Base-by-base conservation (phyloP, 306 rosid genomes). In the Malus fusca region DNA sequence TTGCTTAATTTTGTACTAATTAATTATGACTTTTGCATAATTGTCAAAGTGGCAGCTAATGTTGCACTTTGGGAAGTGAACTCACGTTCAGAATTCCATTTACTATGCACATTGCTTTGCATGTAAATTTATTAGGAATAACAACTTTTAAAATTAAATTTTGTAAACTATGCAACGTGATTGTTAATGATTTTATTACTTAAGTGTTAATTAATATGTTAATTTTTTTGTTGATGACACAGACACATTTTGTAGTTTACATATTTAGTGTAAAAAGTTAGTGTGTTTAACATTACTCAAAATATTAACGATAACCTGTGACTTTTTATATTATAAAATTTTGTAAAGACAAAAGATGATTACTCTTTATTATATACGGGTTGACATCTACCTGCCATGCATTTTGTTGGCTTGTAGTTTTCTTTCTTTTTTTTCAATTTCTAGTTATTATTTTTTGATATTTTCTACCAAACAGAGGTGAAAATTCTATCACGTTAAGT, bases 171-270 rank as follows among this genome's bases (percentile, higher is more conserved):
- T 37, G 10, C 10, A 37, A 0, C 2, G 0, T 0, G 40, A 6
- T 35, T 35, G 9, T 7, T 37, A 7, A 37, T 37, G 10, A 37
- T 37, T 37, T 37, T 7, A 37, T 37, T 37, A 7, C 0, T 37
- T 37, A 37, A 37, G 0, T 37, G 10, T 37, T 37, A 37, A 37
- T 37, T 37, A 37, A 37, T 2, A 37, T 37, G 4, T 0, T 37
- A 0, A 35, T 35, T 35, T 6, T 0, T 35, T 35, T 35, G 2
- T 1, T 37, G 0, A 0, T 37, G 10, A 6, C 2, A 37, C 2
- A 7, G 0, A 7, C 9, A 37, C 42, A 7, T 37, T 7, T 1
- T 37, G 2, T 6, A 37, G 42, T 37, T 7, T 37, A 37, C 2
- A 37, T 37, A 7, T 7, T 37, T 37, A 37, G 10, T 37, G 9